phyloP scores from a whole-genome alignment of 1,284 basidiomycete genomes.

The Moesziomyces antarcticus region DNA sequence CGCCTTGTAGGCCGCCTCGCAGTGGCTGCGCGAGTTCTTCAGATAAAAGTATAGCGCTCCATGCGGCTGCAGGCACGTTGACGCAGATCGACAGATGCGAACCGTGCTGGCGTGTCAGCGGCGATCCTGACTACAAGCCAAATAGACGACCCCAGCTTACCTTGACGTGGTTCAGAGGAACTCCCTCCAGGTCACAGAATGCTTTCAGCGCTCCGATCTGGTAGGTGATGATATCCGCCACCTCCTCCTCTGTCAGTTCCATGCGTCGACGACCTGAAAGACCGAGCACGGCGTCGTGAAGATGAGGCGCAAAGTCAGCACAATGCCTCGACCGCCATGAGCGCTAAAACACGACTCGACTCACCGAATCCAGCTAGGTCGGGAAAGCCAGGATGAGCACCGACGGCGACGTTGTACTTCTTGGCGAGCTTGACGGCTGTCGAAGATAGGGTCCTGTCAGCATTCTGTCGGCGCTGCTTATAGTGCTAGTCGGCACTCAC shows the following conservation, averaged over 20 bases:
- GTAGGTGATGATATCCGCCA: slow-evolving; percentile 38
- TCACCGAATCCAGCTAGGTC: slow-evolving; percentile 39
- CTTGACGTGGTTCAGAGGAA: slow-evolving; percentile 37
- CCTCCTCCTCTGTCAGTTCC: slow-evolving; percentile 31
- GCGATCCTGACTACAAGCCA: no score
- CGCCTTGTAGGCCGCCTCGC: slow-evolving; percentile 24
- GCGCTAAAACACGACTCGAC: not conserved
- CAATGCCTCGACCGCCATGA: no score
- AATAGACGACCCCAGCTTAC: not conserved
- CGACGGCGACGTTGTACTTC: slow-evolving; percentile 26
- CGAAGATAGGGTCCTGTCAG: not conserved
- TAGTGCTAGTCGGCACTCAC: slow-evolving; percentile 3
- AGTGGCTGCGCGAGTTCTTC: slow-evolving; percentile 17
- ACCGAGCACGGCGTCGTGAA: not conserved
- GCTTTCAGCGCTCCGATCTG: slow-evolving; percentile 36
- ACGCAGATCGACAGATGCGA: no score
- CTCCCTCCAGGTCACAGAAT: slow-evolving; percentile 34
- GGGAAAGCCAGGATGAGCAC: slow-evolving; percentile 37
- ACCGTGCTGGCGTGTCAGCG: no score
- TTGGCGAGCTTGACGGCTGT: slow-evolving; percentile 34
- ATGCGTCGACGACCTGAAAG: slow-evolving; percentile 23
- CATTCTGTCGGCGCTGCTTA: not conserved
- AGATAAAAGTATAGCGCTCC: slow-evolving; percentile 45
- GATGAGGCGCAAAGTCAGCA: not conserved
- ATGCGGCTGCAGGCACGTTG: slow-evolving; percentile 9